Base-by-base conservation (phyloP, 257 asterid species). In the Orobanche coerulescens region DNA sequence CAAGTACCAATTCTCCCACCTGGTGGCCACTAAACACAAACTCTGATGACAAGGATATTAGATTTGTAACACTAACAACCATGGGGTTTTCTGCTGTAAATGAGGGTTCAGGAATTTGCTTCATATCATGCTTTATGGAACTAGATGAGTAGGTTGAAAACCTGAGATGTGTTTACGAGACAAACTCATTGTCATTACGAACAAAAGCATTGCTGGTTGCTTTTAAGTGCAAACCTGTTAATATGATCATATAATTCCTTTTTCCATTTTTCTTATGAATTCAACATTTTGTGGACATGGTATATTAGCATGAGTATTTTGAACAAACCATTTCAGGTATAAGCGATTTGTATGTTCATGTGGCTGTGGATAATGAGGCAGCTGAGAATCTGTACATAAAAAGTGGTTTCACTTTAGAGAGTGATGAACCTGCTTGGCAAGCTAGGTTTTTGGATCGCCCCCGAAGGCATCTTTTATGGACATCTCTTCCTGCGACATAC, bases 341-440 rank as follows among this genome's bases (percentile, higher is more conserved):
- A 64, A 92, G 94, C 62, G 96, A 92, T 78, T 66, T 92, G 71
- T 92, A 92, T 30, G 96, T 92, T 54, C 96, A 88, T 13, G 98
- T 88, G 65, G 96, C 98, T 15, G 82, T 81, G 73, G 87, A 92
- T 56, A 92, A 92, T 26, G 93, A 78, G 70, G 74, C 95, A 25
- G 96, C 98, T 9, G 81, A 78, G 76, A 88, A 82, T 60, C 78
- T 92, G 39, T 92, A 92, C 83, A 14, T 71, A 58, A 92, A 92
- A 73, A 74, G 96, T 70, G 95, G 96, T 39, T 92, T 92, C 74
- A 74, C 75, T n/a, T 34, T 58, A 0, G 96, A 92, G 80, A 86
- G 81, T 0, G 98, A 92, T 13, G 98, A 92, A 71, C 94, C 96
- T 50, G 93, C 98, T 2, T 86, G 94, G 95, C 88, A 82, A 84